Conservation (phyloP, 164 flowering plant genomes). For the Magnolia changhungtana region DNA sequence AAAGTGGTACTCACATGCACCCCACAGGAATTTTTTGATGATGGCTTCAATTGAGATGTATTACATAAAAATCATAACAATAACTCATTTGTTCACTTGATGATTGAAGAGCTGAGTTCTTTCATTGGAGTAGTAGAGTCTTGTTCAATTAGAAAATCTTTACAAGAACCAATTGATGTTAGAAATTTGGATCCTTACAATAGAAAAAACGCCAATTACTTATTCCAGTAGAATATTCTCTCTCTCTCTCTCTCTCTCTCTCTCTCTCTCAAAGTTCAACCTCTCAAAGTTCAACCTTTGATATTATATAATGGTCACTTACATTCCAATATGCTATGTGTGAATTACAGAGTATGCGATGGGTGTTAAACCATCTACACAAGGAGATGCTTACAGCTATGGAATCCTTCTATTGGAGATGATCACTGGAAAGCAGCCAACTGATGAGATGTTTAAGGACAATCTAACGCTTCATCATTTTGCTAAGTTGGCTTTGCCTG, state of each 20-base stretch:
- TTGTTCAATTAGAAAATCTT: too few species aligned
- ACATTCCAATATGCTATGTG: background rate
- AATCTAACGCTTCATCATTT: conserved; percentile 19
- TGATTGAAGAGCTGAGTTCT: too few species aligned
- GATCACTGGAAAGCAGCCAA: conserved; percentile 11
- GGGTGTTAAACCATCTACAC: conserved; percentile 11
- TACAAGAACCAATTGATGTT: too few species aligned
- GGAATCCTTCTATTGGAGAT: conserved; percentile 17
- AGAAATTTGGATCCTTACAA: too few species aligned
- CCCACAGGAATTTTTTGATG: too few species aligned
- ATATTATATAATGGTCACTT: background rate
- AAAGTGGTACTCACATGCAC: background rate
- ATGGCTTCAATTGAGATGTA: too few species aligned
- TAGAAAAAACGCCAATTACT: too few species aligned
- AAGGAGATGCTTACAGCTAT: conserved; percentile 17
- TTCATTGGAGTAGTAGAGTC: too few species aligned
- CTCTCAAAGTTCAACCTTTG: background rate
- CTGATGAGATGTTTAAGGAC: conserved; percentile 20
- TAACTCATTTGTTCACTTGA: too few species aligned
- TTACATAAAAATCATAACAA: too few species aligned
- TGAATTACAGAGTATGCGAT: conserved; percentile 13
- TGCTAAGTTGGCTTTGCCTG: conserved; percentile 22
- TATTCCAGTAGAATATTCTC: too few species aligned
- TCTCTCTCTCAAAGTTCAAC: too few species aligned
- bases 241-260: background rate